Conservation (phyloP, 2,329 filamentous ascomycete genomes). For the Phialocephala sp. region DNA sequence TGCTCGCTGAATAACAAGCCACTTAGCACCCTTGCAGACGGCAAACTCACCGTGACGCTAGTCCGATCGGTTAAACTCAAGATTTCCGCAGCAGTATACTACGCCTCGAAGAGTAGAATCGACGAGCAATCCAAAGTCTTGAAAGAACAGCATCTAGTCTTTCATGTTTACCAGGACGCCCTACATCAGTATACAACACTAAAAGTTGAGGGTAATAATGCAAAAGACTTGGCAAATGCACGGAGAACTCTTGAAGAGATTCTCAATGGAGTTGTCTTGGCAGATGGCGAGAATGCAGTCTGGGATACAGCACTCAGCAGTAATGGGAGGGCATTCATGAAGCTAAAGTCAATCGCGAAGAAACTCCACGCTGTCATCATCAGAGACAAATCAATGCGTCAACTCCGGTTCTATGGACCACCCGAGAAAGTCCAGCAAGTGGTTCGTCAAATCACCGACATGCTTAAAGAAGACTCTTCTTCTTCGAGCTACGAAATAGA, state of each 20-base stretch:
- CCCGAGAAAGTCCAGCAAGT: slow-evolving; percentile 33
- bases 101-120: slow-evolving; percentile 18
- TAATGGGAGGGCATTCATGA: slow-evolving; percentile 32
- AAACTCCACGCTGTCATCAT: slow-evolving; percentile 33
- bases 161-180: slow-evolving; percentile 15
- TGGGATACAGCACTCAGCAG: slow-evolving; percentile 25
- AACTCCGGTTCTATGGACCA: slow-evolving; percentile 35
- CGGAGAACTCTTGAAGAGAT: slow-evolving; percentile 17
- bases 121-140: slow-evolving; percentile 13
- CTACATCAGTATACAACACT: slow-evolving; percentile 16
- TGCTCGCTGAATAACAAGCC: slow-evolving; percentile 19
- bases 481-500: slow-evolving; percentile 27
- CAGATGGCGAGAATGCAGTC: slow-evolving; percentile 11
- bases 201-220: slow-evolving; percentile 20
- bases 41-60: slow-evolving; percentile 22
- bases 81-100: slow-evolving; percentile 18
- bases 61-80: slow-evolving; percentile 23
- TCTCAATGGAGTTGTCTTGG: slow-evolving; percentile 18
- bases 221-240: slow-evolving; percentile 16
- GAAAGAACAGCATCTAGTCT: slow-evolving; percentile 12
- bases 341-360: slow-evolving; percentile 35
- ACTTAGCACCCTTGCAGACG: slow-evolving; percentile 17
- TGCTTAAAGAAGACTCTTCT: slow-evolving; percentile 29
- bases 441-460: slow-evolving; percentile 25
- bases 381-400: slow-evolving; percentile 35